A percentile compares a stretch with the other conserved stretches of the same genome.
Conservation (phyloP, 352 stramenopile genomes). For the Blastocystis sp. region DNA sequence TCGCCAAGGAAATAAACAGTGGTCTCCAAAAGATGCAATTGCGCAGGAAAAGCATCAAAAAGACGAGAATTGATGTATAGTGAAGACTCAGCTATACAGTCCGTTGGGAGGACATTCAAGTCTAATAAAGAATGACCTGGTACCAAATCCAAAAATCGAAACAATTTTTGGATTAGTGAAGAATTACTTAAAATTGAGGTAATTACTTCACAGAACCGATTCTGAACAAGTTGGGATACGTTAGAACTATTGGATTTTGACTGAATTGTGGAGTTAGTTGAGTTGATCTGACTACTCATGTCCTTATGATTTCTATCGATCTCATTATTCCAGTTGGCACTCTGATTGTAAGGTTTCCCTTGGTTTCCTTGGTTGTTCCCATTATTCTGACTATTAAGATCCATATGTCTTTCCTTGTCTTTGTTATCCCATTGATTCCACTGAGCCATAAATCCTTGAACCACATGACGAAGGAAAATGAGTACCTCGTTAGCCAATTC, state of each 20-base stretch:
- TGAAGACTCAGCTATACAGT: not conserved
- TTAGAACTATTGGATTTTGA: not conserved
- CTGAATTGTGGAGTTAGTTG: no score
- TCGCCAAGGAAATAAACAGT: not conserved
- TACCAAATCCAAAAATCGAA: not conserved
- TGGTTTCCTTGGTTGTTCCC: no score
- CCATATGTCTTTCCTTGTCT: no score
- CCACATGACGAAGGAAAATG: not conserved
- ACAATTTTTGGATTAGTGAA: not conserved
- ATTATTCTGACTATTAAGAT: no score
- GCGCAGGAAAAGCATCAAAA: not conserved
- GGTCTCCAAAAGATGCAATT: not conserved
- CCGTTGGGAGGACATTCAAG: not conserved
- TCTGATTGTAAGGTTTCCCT: no score
- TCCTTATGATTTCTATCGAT: no score
- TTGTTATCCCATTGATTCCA: not conserved
- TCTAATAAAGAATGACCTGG: not conserved
- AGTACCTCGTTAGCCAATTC: not conserved
- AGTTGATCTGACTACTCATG: no score
- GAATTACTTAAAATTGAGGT: not conserved
- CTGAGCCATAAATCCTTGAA: not conserved
- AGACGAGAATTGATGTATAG: not conserved
- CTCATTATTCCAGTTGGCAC: no score
- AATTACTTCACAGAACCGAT: not conserved
- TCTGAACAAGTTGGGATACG: not conserved